Evolutionary conservation across 2,329 filamentous ascomycete genomes (phyloP), one percentile per base, ranked within the genome.

Genomic region (Fusarium cicatricum): DNA sequence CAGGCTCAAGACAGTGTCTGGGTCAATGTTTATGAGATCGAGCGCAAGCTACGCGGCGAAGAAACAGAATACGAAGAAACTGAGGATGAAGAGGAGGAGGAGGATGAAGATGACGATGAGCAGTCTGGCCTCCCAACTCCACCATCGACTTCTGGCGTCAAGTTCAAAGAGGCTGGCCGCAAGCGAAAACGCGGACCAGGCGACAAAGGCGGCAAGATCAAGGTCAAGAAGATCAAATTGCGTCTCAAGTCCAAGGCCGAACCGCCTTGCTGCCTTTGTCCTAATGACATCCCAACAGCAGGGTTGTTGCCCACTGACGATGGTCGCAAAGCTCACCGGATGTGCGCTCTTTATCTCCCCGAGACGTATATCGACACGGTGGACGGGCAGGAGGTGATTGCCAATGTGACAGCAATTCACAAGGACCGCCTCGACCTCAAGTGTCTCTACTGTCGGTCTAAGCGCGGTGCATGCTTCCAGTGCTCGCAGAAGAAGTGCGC

Each of bases 1-100:
- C 86, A 95, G 55, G 93, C 97, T 63, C 88, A 96, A 56, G 95
- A 99, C 78, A 98, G 94, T 69, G 95, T 99, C 4, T 99, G 96
- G 93, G 92, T 99, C 47, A 93, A 99, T 71, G 92, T 98, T 4
- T 88, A 91, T 54, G 95, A 97, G 69, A 96, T 99, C 52, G 92
- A 99, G 76, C 91, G 95, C 58, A 97, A 96, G 73, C 78, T 98
- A 40, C 86, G 93, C 45, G 95, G 95, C 37, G 93, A 98, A 72
- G 89, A 91, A 53, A 91, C 91, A 5, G 91, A 92, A 65, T 91
- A 90, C 66, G 90, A 93, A 70, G 89, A 92, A 65, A 90, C 88
- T 0, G 89, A 91, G 32, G 87, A 90, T 4, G 85, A 87, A 26
- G 87, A 89, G 2, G 89, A 90, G 7, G 89, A 90, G 7, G 87